These are phyloP conservation scores for Mucor irregularis DNA, from an alignment of 371 early-diverging fungal species.

Conservation along the genomic window DNA sequence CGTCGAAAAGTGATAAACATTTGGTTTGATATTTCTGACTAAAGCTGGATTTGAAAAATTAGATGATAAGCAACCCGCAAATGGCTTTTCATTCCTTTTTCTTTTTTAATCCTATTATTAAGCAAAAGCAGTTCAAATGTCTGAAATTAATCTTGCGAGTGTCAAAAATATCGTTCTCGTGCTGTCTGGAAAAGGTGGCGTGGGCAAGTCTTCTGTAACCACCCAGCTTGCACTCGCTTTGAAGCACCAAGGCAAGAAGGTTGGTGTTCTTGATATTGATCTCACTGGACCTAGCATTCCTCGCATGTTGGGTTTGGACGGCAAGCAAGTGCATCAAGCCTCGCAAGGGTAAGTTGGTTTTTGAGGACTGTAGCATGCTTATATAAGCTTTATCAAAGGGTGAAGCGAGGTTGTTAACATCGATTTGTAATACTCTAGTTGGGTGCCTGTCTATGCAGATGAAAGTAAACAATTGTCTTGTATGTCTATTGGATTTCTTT, in stretches of 20 bases:
- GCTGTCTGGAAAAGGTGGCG: slow-evolving; percentile 96
- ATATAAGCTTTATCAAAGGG: neutral
- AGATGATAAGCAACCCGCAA: too few relatives aligned
- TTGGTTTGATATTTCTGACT: too few relatives aligned
- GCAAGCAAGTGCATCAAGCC: slow-evolving; percentile 75
- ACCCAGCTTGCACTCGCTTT: slow-evolving; percentile 68
- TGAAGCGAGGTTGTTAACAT: neutral
- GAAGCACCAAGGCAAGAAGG: slow-evolving; percentile 55
- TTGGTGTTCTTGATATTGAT: slow-evolving; percentile 93
- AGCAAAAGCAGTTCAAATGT: slow-evolving; percentile 21
- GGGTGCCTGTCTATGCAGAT: slow-evolving; percentile 90
- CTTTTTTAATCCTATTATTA: neutral
- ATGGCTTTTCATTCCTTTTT: too few relatives aligned
- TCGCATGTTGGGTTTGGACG: slow-evolving; percentile 79
- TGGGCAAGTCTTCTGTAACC: slow-evolving; percentile 84
- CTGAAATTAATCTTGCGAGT: slow-evolving; percentile 31
- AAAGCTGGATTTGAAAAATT: too few relatives aligned
- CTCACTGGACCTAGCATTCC: slow-evolving; percentile 93
- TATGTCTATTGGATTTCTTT: slow-evolving; percentile 88
- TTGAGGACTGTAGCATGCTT: too few relatives aligned
- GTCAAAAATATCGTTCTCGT: slow-evolving; percentile 80
- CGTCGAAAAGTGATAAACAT: too few relatives aligned
- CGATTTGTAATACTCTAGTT: slow-evolving; percentile 59
- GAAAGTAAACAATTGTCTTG: slow-evolving; percentile 70
- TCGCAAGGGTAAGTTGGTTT: slow-evolving; percentile 59